Percentiles rank a stretch among this genome's conserved stretches.
These are phyloP conservation scores for Exophiala mesophila DNA, from an alignment of 2,329 filamentous ascomycete genomes.

Conservation along the genomic window DNA sequence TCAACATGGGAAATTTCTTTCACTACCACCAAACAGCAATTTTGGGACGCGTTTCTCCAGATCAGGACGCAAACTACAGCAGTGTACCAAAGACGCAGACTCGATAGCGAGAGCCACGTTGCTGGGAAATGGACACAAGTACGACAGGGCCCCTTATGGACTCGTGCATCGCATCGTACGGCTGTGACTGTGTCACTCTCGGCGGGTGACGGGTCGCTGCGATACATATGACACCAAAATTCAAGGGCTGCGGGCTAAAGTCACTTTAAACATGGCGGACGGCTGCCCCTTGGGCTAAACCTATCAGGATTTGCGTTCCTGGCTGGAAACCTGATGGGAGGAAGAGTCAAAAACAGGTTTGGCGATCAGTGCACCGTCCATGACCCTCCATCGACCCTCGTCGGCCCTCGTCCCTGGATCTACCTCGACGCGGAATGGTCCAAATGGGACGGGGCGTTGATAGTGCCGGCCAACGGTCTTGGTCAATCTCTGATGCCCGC, in stretches of 20 bases:
- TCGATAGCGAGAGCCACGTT: no score
- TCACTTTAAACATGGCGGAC: not conserved
- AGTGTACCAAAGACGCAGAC: no score
- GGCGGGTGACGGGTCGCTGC: no score
- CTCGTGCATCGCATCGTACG: no score
- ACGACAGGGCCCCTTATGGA: no score
- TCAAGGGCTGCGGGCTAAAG: not conserved
- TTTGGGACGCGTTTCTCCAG: no score
- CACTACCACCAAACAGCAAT: no score
- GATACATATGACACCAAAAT: no score
- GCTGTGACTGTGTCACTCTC: no score
- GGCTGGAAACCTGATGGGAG: conserved; percentile 1
- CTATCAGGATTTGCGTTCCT: conserved; percentile 12
- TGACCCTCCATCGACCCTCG: not conserved
- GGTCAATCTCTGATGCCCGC: conserved; percentile 13
- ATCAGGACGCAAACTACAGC: no score
- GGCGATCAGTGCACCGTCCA: not conserved
- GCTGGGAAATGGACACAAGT: no score
- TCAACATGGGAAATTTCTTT: no score
- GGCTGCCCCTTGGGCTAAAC: conserved; percentile 8
- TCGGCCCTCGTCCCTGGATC: conserved; percentile 8
- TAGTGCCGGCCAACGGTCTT: conserved; percentile 16
- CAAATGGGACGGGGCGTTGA: conserved; percentile 15
- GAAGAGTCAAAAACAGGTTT: conserved; percentile 17
- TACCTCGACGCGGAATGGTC: conserved; percentile 6